Percentiles rank a stretch among this genome's conserved stretches.
These are phyloP conservation scores for Fonsecaea nubica DNA, from an alignment of 2,329 filamentous ascomycete genomes.

Conservation along the genomic window DNA sequence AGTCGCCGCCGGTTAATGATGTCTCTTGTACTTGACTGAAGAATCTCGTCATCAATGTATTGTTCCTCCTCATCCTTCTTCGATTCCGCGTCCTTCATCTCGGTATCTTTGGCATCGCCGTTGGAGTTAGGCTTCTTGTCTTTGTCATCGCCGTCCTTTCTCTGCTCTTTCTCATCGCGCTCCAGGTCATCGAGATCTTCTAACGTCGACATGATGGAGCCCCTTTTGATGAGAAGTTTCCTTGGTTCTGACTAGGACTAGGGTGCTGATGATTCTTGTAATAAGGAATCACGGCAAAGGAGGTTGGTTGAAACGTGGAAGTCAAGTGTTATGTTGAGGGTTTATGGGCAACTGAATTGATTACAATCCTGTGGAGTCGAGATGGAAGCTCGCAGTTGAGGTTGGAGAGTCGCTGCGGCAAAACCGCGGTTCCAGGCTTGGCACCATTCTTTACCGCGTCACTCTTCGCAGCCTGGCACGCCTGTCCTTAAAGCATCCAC, in stretches of 20 bases:
- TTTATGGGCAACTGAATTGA: slow-evolving; percentile 20
- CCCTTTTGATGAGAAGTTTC: background rate
- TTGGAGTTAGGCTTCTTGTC: slow-evolving; percentile 59
- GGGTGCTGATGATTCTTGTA: background rate
- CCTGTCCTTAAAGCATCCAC: background rate
- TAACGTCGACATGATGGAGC: slow-evolving; percentile 77
- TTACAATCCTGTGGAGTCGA: slow-evolving; percentile 8
- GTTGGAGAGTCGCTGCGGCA: slow-evolving; percentile 23
- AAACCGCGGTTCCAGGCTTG: slow-evolving; percentile 13
- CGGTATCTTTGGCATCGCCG: slow-evolving; percentile 72
- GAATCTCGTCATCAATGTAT: slow-evolving; percentile 89
- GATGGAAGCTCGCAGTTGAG: slow-evolving; percentile 16
- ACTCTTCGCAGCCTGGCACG: slow-evolving; percentile 33
- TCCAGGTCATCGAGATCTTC: slow-evolving; percentile 92
- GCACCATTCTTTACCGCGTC: slow-evolving; percentile 28
- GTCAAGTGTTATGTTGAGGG: background rate
- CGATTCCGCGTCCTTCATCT: slow-evolving; percentile 84
- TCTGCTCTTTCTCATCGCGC: slow-evolving; percentile 72
- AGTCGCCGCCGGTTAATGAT: slow-evolving; percentile 89
- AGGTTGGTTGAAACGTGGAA: background rate
- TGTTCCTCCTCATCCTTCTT: slow-evolving; percentile 74
- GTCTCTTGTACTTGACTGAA: slow-evolving; percentile 91
- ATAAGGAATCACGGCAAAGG: background rate
- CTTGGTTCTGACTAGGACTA: background rate
- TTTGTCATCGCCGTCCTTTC: slow-evolving; percentile 63